A percentile compares a stretch with the other conserved stretches of the same genome.
phyloP scores from a whole-genome alignment of 495 filamentous ascomycete species.

The Penicillium bovifimosum region DNA sequence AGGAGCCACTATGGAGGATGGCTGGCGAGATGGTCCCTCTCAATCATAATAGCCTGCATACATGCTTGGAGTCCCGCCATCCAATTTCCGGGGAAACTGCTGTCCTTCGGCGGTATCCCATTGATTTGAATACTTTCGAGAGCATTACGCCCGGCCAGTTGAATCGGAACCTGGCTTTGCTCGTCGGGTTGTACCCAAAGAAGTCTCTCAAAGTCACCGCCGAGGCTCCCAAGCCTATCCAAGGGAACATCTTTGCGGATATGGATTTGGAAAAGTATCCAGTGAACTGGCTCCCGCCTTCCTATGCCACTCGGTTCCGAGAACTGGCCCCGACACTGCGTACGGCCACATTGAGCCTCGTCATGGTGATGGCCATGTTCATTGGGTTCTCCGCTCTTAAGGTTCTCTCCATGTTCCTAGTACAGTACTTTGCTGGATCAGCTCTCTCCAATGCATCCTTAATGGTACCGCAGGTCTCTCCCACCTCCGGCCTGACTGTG shows the following conservation, averaged over 20 bases:
- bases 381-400: conserved; percentile 32
- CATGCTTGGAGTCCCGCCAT: conserved; percentile 62
- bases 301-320: conserved; percentile 29
- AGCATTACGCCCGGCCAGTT: conserved; percentile 68
- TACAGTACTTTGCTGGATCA: conserved; percentile 25
- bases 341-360: conserved; percentile 36
- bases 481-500: conserved; percentile 16
- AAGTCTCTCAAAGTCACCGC: conserved; percentile 23
- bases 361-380: conserved; percentile 33
- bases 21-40: conserved; percentile 39
- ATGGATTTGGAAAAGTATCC: conserved; percentile 28
- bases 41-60: conserved; percentile 55
- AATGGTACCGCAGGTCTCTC: conserved; percentile 6
- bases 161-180: conserved; percentile 66
- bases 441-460: conserved; percentile 19
- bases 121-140: conserved; percentile 67
- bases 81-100: conserved; percentile 42
- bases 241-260: conserved; percentile 15
- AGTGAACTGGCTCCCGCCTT: conserved; percentile 21
- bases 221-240: conserved; percentile 7
- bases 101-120: conserved; percentile 56
- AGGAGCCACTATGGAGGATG: conserved; percentile 50
- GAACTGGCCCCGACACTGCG: conserved; percentile 37
- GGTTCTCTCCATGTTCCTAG: conserved; percentile 17
- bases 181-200: conserved; percentile 48